Percentiles rank a stretch among this genome's conserved stretches.
These are phyloP conservation scores for Hypoxylon crocopeplum DNA, from an alignment of 495 filamentous ascomycete genomes.

Conservation along the genomic window DNA sequence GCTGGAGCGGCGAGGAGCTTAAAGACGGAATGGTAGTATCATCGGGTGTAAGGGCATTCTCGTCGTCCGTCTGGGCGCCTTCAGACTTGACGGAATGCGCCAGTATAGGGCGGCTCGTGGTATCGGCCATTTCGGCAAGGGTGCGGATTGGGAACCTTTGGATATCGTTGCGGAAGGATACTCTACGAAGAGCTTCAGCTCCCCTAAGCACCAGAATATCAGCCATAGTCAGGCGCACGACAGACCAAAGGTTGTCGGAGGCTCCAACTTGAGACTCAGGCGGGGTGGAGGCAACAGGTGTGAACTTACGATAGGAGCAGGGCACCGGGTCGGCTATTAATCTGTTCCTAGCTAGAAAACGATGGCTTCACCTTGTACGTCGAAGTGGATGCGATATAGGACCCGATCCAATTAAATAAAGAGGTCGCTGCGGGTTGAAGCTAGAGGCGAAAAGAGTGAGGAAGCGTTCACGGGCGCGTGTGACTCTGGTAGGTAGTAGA, in stretches of 20 bases:
- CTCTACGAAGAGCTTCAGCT: conserved; percentile 46
- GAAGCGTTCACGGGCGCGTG: conserved; percentile 19
- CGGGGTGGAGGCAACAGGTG: conserved; percentile 18
- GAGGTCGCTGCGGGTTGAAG: conserved; percentile 9
- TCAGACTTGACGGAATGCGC: conserved; percentile 48
- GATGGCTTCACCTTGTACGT: conserved; percentile 24
- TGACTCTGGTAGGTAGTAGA: conserved; percentile 24
- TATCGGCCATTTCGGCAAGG: conserved; percentile 56
- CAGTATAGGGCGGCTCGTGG: conserved; percentile 42
- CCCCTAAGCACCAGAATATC: conserved; percentile 47
- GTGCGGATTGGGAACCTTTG: conserved; percentile 45
- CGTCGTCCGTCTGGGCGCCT: conserved; percentile 51
- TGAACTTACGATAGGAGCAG: conserved; percentile 21
- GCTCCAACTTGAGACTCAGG: neutral
- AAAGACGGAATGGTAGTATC: conserved; percentile 47
- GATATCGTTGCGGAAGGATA: conserved; percentile 47
- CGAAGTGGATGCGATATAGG: conserved; percentile 26
- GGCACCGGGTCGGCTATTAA: conserved; percentile 25
- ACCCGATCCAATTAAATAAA: conserved; percentile 33
- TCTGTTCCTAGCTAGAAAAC: conserved; percentile 14
- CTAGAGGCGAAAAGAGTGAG: conserved; percentile 4
- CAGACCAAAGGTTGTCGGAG: neutral
- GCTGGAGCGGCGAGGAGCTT: conserved; percentile 48
- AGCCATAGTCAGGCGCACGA: conserved; percentile 42
- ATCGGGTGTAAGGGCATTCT: conserved; percentile 51